These are phyloP conservation scores for Lecanosticta acicola DNA, from an alignment of 2,329 filamentous ascomycete species.

Conservation along the genomic window DNA sequence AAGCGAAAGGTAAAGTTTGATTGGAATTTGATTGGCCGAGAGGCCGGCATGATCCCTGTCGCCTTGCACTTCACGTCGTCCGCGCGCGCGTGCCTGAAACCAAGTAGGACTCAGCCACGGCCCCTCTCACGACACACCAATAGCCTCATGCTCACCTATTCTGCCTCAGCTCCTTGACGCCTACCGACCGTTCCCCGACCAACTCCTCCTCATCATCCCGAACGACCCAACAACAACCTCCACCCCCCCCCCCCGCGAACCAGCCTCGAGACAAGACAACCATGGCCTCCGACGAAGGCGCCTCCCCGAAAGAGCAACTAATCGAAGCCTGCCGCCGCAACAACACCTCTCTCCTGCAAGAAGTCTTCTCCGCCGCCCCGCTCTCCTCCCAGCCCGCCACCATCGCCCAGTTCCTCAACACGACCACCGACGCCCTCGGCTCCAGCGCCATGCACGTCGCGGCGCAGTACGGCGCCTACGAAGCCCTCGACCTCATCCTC, in stretches of 20 bases:
- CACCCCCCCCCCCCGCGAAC: conserved; percentile 1
- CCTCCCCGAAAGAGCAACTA: conserved; percentile 75
- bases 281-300: conserved; percentile 57
- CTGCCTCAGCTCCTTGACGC: no score
- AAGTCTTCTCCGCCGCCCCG: conserved; percentile 55
- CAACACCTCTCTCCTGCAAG: conserved; percentile 77
- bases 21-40: no score
- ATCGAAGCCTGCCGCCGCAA: conserved; percentile 91
- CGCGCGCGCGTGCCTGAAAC: no score
- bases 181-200: no score
- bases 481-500: conserved; percentile 74
- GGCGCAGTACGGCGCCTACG: conserved; percentile 77
- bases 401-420: conserved; percentile 75
- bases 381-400: conserved; percentile 51
- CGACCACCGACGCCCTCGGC: conserved; percentile 76
- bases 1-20: no score
- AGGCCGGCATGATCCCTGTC: no score
- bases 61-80: no score
- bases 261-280: conserved; percentile 6
- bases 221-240: neutral
- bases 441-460: conserved; percentile 88
- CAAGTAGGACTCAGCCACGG: no score
- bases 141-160: no score
- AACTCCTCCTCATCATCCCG: no score
- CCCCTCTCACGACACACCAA: no score